These are phyloP conservation scores for Sclerotinia nivalis DNA, from an alignment of 2,329 filamentous ascomycete species.

Conservation along the genomic window DNA sequence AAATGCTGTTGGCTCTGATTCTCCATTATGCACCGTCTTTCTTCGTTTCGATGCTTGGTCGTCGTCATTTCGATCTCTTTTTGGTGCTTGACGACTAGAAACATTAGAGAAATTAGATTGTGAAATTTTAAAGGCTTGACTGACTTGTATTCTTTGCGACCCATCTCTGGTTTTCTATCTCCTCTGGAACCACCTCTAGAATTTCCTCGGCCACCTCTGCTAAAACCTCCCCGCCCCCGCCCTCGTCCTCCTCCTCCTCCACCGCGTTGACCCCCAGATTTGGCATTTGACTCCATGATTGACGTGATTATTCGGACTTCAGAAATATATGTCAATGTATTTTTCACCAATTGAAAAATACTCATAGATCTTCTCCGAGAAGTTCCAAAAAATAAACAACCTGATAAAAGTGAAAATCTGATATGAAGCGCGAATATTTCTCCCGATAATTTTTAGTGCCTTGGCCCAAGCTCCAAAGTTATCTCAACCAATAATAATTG, in stretches of 20 bases:
- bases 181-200: slow-evolving; percentile 45
- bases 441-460: neutral
- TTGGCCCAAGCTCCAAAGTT: slow-evolving; percentile 1
- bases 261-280: slow-evolving; percentile 25
- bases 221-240: slow-evolving; percentile 28
- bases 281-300: slow-evolving; percentile 26
- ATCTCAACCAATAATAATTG: neutral
- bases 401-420: neutral
- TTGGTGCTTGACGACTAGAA: slow-evolving; percentile 53
- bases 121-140: slow-evolving; percentile 36
- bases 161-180: slow-evolving; percentile 65
- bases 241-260: slow-evolving; percentile 32
- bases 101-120: slow-evolving; percentile 48
- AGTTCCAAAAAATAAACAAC: neutral
- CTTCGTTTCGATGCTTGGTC: slow-evolving; percentile 56
- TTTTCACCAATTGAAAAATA: slow-evolving; percentile 9
- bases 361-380: neutral
- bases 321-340: neutral
- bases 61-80: slow-evolving; percentile 52
- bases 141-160: slow-evolving; percentile 65
- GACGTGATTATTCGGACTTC: slow-evolving; percentile 23
- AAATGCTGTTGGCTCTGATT: slow-evolving; percentile 37
- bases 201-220: slow-evolving; percentile 46
- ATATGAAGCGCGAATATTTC: slow-evolving; percentile 11
- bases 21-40: slow-evolving; percentile 47